Evolutionary conservation across 2,329 filamentous ascomycete species (phyloP).

Genomic region (Alternaria arbusti): DNA sequence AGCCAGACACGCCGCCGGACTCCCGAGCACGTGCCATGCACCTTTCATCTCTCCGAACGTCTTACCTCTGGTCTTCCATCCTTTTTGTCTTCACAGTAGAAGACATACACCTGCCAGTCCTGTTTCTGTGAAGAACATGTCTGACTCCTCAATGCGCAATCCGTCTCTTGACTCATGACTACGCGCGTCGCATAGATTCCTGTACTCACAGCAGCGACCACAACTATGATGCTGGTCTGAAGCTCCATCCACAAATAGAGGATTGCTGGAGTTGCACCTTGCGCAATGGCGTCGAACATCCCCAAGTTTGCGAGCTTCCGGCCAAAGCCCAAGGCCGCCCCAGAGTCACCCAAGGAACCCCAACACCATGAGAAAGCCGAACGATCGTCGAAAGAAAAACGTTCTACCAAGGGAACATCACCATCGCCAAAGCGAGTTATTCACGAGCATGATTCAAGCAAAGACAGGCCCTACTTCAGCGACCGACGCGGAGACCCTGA

Average conservation of each 20-base stretch:
- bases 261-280: neutral
- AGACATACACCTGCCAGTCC: neutral
- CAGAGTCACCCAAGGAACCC: conserved; percentile 16
- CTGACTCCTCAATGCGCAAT: neutral
- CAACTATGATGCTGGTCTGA: neutral
- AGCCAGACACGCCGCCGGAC: conserved; percentile 10
- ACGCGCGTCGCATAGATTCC: neutral
- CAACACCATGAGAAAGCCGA: conserved; percentile 12
- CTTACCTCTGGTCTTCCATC: neutral
- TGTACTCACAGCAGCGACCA: neutral
- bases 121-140: neutral
- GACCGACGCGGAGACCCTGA: conserved; percentile 80
- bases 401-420: conserved; percentile 28
- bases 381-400: conserved; percentile 10
- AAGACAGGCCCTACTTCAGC: conserved; percentile 30
- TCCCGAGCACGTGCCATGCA: conserved; percentile 16
- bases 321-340: conserved; percentile 50
- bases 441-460: neutral
- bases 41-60: conserved; percentile 11
- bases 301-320: conserved; percentile 81
- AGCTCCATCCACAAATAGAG: neutral
- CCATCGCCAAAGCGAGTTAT: conserved; percentile 38
- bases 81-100: neutral
- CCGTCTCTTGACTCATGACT: neutral
- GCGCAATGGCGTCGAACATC: conserved; percentile 48